phyloP scores from a whole-genome alignment of 129 eudicot species.

The Mikania micrantha region DNA sequence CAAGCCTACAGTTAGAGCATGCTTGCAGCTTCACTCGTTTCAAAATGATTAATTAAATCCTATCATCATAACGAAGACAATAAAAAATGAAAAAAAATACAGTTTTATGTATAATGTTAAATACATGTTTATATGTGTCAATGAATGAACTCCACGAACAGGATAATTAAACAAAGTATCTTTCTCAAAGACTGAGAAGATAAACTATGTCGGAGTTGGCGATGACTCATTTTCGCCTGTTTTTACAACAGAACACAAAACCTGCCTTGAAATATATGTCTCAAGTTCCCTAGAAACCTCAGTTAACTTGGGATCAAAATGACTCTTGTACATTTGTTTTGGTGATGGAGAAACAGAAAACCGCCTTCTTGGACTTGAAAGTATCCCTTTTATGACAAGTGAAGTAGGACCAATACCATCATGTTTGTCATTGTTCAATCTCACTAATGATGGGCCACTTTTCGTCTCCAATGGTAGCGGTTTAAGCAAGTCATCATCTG shows the following conservation, averaged over 20 bases:
- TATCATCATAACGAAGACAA: too few relatives aligned
- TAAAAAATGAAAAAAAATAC: too few relatives aligned
- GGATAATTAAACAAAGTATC: slow-evolving; percentile 5
- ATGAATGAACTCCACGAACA: slow-evolving; percentile 13
- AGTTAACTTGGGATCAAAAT: slow-evolving; percentile 73
- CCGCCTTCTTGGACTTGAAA: slow-evolving; percentile 85
- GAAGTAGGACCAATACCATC: slow-evolving; percentile 23
- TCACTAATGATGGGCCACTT: slow-evolving; percentile 45
- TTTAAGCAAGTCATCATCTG: slow-evolving; percentile 41
- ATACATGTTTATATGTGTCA: not conserved
- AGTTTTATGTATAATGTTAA: not conserved
- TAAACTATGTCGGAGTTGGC: slow-evolving; percentile 51
- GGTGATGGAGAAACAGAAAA: slow-evolving; percentile 70
- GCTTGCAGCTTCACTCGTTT: too few relatives aligned
- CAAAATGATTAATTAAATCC: too few relatives aligned
- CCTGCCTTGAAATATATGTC: slow-evolving; percentile 80
- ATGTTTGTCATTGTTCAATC: slow-evolving; percentile 22
- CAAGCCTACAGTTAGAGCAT: too few relatives aligned
- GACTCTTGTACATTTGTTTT: slow-evolving; percentile 56
- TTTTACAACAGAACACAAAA: slow-evolving; percentile 60
- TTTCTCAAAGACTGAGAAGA: slow-evolving; percentile 65
- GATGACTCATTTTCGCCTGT: slow-evolving; percentile 49
- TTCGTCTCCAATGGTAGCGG: slow-evolving; percentile 71
- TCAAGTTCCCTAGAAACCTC: slow-evolving; percentile 87
- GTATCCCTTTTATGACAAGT: slow-evolving; percentile 30